Percentiles rank a stretch among this genome's conserved stretches.
These are phyloP conservation scores for Umbelopsis sp. DNA, from an alignment of 371 early-diverging fungal species.

Conservation along the genomic window DNA sequence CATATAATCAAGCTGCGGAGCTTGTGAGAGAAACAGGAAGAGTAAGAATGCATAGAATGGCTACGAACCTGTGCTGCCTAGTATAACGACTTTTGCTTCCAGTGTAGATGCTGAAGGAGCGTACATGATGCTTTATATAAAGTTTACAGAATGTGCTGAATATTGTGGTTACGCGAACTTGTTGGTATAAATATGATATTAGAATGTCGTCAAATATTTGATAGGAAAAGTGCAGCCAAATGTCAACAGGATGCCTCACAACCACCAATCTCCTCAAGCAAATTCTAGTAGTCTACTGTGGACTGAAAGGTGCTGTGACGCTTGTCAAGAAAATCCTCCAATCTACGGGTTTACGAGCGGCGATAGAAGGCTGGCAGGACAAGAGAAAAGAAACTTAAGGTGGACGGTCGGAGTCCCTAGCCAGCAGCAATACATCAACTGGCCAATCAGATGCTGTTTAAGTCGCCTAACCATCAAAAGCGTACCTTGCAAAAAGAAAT, in stretches of 20 bases:
- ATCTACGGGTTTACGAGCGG: neutral
- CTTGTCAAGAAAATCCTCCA: constrained; percentile 14
- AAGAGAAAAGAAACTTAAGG: neutral
- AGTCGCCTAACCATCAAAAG: neutral
- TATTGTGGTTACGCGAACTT: constrained; percentile 14
- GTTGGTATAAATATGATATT: constrained; percentile 8
- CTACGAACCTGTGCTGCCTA: constrained; percentile 70
- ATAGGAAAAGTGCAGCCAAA: neutral
- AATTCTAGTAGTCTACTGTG: constrained; percentile 11
- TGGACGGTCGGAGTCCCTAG: neutral
- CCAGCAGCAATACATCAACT: neutral
- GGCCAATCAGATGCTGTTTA: neutral
- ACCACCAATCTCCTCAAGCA: constrained; percentile 4
- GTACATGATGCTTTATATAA: constrained; percentile 6
- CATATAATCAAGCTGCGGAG: constrained; percentile 6
- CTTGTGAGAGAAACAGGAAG: neutral
- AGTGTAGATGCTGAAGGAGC: constrained; percentile 52
- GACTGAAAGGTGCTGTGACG: neutral
- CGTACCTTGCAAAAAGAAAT: neutral
- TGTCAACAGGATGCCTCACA: constrained; percentile 11
- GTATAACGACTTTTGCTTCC: constrained; percentile 79
- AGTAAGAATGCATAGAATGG: neutral
- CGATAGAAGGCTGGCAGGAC: constrained; percentile 7
- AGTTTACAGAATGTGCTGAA: constrained; percentile 8
- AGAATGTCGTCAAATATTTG: constrained; percentile 16